These are phyloP conservation scores for Mycena capillaripes DNA, from an alignment of 768 basidiomycete genomes.

Conservation along the genomic window DNA sequence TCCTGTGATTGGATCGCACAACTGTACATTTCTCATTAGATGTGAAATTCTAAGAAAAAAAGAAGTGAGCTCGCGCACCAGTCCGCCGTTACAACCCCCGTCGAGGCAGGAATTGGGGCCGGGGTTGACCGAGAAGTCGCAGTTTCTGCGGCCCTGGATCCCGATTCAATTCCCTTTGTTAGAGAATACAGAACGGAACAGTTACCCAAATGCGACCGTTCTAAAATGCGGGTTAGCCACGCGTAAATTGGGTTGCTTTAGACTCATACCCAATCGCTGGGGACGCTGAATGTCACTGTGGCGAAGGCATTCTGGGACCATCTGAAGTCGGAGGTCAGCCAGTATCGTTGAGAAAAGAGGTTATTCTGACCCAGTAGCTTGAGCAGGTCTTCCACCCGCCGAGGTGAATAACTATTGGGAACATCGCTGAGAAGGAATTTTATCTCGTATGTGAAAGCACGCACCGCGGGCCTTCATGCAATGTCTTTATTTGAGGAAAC, in stretches of 20 bases:
- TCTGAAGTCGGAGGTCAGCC: neutral
- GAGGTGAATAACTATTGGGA: slow-evolving; percentile 17
- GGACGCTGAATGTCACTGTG: slow-evolving; percentile 11
- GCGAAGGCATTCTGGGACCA: slow-evolving; percentile 11
- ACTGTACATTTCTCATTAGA: neutral
- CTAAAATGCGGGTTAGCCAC: neutral
- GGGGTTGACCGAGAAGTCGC: slow-evolving; percentile 58
- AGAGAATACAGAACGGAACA: neutral
- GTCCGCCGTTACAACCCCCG: slow-evolving; percentile 67
- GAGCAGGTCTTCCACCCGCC: slow-evolving; percentile 16
- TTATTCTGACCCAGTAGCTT: slow-evolving; percentile 26
- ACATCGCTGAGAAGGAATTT: slow-evolving; percentile 25
- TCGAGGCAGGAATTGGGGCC: slow-evolving; percentile 60
- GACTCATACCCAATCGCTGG: slow-evolving; percentile 24
- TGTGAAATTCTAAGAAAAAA: neutral
- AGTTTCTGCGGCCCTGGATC: slow-evolving; percentile 52
- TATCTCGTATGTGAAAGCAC: neutral
- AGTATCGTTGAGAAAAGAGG: neutral
- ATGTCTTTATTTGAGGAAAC: neutral
- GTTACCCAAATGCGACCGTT: slow-evolving; percentile 29
- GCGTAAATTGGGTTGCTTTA: neutral
- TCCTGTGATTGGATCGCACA: slow-evolving; percentile 55
- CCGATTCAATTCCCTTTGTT: neutral
- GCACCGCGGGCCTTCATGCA: slow-evolving; percentile 60
- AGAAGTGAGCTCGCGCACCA: slow-evolving; percentile 33